A percentile compares a stretch with the other conserved stretches of the same genome.
These are phyloP conservation scores for Ambispora gerdemannii DNA, from an alignment of 192 early-diverging fungal species.

Conservation along the genomic window DNA sequence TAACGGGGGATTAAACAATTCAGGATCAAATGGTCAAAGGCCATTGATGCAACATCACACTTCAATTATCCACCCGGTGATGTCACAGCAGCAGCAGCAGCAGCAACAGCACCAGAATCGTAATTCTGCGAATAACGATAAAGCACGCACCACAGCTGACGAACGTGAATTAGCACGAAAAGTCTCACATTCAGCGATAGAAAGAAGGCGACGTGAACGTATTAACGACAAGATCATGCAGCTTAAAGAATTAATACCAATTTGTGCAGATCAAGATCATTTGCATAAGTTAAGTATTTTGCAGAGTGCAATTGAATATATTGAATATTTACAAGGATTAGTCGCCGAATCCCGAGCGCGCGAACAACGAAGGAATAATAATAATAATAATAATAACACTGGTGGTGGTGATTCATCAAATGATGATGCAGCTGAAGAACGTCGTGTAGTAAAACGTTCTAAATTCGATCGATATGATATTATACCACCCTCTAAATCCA, in stretches of 20 bases:
- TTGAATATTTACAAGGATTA: constrained; percentile 49
- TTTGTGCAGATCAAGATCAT: constrained; percentile 60
- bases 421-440: neutral
- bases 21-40: neutral
- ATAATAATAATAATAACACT: neutral
- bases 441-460: constrained; percentile 4
- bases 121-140: neutral
- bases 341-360: neutral
- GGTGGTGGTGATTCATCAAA: neutral
- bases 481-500: neutral
- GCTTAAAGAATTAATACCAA: constrained; percentile 70
- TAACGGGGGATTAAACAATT: no score
- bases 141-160: constrained; percentile 19
- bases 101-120: neutral
- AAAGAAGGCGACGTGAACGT: constrained; percentile 76
- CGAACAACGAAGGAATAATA: neutral
- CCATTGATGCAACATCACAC: constrained; percentile 23
- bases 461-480: constrained; percentile 30
- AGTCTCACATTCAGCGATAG: constrained; percentile 80
- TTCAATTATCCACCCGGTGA: constrained; percentile 8
- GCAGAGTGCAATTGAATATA: constrained; percentile 72
- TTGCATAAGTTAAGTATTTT: constrained; percentile 71
- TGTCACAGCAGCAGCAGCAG: neutral
- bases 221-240: constrained; percentile 81
- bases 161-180: constrained; percentile 68